A percentile compares a stretch with the other conserved stretches of the same genome.
phyloP scores from a whole-genome alignment of 805 yeast genomes.

The Candida silvicultrix region DNA sequence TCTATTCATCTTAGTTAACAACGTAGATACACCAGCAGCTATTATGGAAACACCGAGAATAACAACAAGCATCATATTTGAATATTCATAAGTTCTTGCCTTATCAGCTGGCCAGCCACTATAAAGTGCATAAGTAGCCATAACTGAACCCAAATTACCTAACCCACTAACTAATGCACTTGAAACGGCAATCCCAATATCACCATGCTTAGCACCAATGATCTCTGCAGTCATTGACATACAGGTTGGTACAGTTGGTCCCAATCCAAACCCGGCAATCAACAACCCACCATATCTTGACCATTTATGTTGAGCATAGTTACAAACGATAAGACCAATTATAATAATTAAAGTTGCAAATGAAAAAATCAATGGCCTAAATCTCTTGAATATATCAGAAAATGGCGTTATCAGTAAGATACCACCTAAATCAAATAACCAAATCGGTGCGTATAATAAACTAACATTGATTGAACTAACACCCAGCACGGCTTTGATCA shows the following conservation, averaged over 20 bases:
- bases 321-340: conserved; percentile 66
- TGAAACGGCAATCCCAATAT: conserved; percentile 78
- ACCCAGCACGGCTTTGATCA: conserved; percentile 53
- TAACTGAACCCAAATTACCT: conserved; percentile 82
- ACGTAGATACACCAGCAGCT: conserved; percentile 26
- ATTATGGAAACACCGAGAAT: conserved; percentile 72
- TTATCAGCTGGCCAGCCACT: conserved; percentile 82
- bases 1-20: conserved; percentile 6
- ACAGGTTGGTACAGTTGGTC: conserved; percentile 85
- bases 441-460: conserved; percentile 79
- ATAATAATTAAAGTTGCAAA: conserved; percentile 62
- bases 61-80: conserved; percentile 79
- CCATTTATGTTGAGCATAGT: conserved; percentile 73
- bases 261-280: conserved; percentile 81
- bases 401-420: conserved; percentile 72
- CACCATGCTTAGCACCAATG: conserved; percentile 66
- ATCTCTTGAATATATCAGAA: conserved; percentile 60
- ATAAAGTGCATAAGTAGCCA: conserved; percentile 81
- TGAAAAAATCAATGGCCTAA: conserved; percentile 58
- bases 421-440: conserved; percentile 80
- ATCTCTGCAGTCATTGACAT: conserved; percentile 83
- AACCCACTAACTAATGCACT: conserved; percentile 81
- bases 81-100: conserved; percentile 51
- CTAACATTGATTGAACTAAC: conserved; percentile 66
- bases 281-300: conserved; percentile 72